A percentile compares a stretch with the other conserved stretches of the same genome.
Conservation (phyloP, 345 rosid species). For the Boechera stricta region DNA sequence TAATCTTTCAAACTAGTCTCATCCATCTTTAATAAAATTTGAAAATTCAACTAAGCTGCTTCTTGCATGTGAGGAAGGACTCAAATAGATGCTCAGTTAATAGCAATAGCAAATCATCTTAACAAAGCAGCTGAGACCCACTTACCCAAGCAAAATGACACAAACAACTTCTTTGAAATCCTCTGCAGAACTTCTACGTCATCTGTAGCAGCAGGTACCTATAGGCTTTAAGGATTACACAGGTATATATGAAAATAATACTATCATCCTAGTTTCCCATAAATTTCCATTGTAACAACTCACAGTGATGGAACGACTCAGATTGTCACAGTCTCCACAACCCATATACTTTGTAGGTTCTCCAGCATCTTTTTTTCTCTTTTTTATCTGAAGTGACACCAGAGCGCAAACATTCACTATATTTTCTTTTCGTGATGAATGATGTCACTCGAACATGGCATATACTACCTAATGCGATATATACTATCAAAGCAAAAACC, state of each 20-base stretch:
- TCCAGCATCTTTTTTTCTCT: constrained; percentile 74
- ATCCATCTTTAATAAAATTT: constrained; percentile 1
- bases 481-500: constrained; percentile 8
- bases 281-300: constrained; percentile 28
- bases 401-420: constrained; percentile 8
- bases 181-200: constrained; percentile 79
- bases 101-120: constrained; percentile 8
- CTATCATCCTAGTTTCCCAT: constrained; percentile 16
- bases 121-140: constrained; percentile 25
- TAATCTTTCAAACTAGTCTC: constrained; percentile 13
- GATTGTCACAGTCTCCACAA: constrained; percentile 83
- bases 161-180: constrained; percentile 79
- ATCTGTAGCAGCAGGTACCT: constrained; percentile 89
- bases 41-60: constrained; percentile 16
- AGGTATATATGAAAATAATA: constrained; percentile 20
- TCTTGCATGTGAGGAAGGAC: constrained; percentile 9
- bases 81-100: background rate
- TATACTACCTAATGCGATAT: constrained; percentile 18
- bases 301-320: constrained; percentile 88
- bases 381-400: constrained; percentile 64
- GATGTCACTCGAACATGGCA: constrained; percentile 19
- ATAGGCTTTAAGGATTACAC: constrained; percentile 17
- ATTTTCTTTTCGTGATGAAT: background rate
- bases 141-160: constrained; percentile 71
- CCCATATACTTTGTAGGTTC: constrained; percentile 97